phyloP scores from a whole-genome alignment of 306 rosid species.

The Prunus armeniaca region DNA sequence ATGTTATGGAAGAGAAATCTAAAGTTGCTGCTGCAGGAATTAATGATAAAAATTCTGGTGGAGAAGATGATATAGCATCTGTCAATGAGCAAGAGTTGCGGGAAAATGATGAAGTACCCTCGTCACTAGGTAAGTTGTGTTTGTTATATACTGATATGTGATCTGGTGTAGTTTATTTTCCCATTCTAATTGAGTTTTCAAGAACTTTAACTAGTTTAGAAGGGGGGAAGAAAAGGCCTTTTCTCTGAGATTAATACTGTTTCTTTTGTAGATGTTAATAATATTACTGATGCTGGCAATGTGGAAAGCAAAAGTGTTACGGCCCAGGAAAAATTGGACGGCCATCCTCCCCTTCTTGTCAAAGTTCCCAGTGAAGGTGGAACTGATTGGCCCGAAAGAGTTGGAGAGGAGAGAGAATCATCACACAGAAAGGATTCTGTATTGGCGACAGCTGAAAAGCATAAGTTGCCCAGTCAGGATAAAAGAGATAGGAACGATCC shows the following conservation, averaged over 20 bases:
- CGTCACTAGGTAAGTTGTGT: constrained; percentile 31
- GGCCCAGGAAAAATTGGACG: constrained; percentile 29
- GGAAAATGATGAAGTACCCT: constrained; percentile 13
- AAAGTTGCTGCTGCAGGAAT: background rate
- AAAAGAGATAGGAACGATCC: constrained; percentile 21
- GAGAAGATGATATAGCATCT: constrained; percentile 15
- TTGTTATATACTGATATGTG: constrained; percentile 12
- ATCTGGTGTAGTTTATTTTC: background rate
- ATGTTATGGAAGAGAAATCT: constrained; percentile 30
- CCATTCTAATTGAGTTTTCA: background rate
- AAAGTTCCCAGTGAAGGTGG: constrained; percentile 32
- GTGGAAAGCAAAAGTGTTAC: constrained; percentile 29
- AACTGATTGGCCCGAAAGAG: constrained; percentile 21
- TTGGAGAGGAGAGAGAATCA: constrained; percentile 38
- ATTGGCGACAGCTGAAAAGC: constrained; percentile 26
- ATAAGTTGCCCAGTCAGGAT: constrained; percentile 25
- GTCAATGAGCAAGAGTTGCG: constrained; percentile 13
- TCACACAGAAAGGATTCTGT: constrained; percentile 32
- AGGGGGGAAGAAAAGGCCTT: background rate
- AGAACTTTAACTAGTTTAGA: background rate
- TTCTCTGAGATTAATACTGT: constrained; percentile 15
- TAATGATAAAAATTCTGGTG: constrained; percentile 14
- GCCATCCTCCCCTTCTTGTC: constrained; percentile 21
- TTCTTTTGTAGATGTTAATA: constrained; percentile 33
- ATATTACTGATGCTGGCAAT: constrained; percentile 24